phyloP scores from a whole-genome alignment of 441 rosid genomes.

The Breynia disticha region DNA sequence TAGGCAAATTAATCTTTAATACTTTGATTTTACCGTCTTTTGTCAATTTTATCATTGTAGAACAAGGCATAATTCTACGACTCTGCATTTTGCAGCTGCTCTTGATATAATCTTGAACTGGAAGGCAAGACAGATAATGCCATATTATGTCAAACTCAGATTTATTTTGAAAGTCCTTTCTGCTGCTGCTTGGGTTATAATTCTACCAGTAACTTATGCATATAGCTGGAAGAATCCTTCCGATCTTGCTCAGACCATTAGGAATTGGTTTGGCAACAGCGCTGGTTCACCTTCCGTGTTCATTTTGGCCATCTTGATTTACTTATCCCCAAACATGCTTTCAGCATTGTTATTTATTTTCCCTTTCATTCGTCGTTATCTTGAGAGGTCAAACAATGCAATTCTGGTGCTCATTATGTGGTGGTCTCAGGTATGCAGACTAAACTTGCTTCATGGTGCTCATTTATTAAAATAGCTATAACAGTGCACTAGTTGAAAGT shows the following conservation, averaged over 20 bases:
- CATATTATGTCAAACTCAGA: conserved; percentile 45
- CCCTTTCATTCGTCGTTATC: conserved; percentile 59
- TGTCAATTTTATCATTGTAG: neutral
- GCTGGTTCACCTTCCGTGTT: conserved; percentile 50
- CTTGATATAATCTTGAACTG: conserved; percentile 65
- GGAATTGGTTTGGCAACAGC: conserved; percentile 57
- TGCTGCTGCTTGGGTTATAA: conserved; percentile 68
- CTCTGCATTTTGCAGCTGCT: conserved; percentile 35
- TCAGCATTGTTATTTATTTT: conserved; percentile 48
- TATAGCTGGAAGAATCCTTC: conserved; percentile 54
- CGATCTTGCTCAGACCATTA: conserved; percentile 51
- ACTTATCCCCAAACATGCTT: conserved; percentile 65
- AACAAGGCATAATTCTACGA: neutral
- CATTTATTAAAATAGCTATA: neutral
- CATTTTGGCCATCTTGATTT: conserved; percentile 45
- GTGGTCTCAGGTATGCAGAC: conserved; percentile 79
- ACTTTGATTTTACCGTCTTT: neutral
- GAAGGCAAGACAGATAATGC: conserved; percentile 65
- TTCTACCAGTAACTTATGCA: conserved; percentile 62
- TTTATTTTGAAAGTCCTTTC: conserved; percentile 54
- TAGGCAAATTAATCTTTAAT: no score
- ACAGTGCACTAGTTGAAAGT: neutral
- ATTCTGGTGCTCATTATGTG: conserved; percentile 74
- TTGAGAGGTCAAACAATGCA: conserved; percentile 56
- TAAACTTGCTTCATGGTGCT: conserved; percentile 3